Evolutionary conservation across 441 rosid genomes (phyloP).

Genomic region (Arabidopsis lyrata): DNA sequence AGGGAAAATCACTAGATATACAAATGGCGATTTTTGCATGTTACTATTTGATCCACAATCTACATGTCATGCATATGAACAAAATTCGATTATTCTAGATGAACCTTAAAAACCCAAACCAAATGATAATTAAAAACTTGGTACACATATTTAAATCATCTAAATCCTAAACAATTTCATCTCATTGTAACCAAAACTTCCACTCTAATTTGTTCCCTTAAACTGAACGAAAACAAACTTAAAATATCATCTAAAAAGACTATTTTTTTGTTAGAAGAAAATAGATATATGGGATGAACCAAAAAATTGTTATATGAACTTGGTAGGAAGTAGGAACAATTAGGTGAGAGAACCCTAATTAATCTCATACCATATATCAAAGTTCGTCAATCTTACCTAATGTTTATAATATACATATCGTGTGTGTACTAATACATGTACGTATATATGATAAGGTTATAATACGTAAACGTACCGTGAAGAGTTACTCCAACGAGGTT

Average conservation of each 20-base stretch:
- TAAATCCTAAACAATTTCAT: neutral
- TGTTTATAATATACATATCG: conserved; percentile 19
- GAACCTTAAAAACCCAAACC: neutral
- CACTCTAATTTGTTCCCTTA: conserved; percentile 1
- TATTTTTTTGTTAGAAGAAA: neutral
- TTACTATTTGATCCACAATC: neutral
- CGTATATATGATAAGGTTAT: conserved; percentile 7
- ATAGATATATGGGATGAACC: conserved; percentile 15
- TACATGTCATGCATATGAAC: neutral
- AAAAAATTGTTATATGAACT: conserved; percentile 19
- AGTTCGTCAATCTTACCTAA: conserved; percentile 17
- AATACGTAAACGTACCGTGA: conserved; percentile 60
- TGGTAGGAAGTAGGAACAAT: conserved; percentile 31
- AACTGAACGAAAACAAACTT: conserved; percentile 1
- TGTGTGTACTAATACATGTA: conserved; percentile 9
- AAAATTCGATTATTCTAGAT: neutral
- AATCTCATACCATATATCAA: neutral
- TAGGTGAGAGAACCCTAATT: conserved; percentile 39
- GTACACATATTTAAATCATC: neutral
- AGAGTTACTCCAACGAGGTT: conserved; percentile 73
- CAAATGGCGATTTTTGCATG: neutral
- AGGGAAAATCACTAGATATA: too few species aligned
- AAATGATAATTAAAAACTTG: neutral
- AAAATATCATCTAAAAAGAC: conserved; percentile 8
- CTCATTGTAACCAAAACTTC: neutral